Evolutionary conservation across 2,329 filamentous ascomycete genomes (phyloP), one percentile per base, ranked within the genome.

Genomic region (Graphiopsis chlorocephala): DNA sequence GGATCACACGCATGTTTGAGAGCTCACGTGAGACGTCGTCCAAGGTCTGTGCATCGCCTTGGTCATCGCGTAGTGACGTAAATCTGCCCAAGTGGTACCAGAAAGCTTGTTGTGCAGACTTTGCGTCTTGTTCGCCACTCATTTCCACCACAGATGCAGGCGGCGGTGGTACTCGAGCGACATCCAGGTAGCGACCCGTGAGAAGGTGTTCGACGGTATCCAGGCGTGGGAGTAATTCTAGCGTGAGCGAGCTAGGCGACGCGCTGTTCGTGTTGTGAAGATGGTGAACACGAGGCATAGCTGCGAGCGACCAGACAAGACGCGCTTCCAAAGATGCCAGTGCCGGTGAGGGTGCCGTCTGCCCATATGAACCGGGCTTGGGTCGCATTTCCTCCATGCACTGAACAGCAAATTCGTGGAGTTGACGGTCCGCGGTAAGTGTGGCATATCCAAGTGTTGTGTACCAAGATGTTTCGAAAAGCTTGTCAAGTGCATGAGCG

Each of bases 381-480:
- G 72, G 67, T 64, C 69, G 73, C 71, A 78, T 78, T 63, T 77
- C 72, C 17, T 78, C 74, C 28, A 93, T 82, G 69, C 93, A 88
- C 17, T 85, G 84, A 6, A 85, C 84, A 73, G 93, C 86, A 67
- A 89, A 85, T 61, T 88, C 86, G 70, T 90, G 81, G n/a, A 92
- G 79, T 29, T 80, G 78, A 29, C 82, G 78, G 73, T 90, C 83
- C 38, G 77, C 78, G 65, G 86, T 77, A 2, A 90, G 77, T 61
- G 82, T 78, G n/a, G 75, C 75, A 63, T 84, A 79, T 62, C 83
- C 85, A 68, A 82, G 82, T 42, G 78, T 79, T 28, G 81, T 86
- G 78, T 92, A 97, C 93, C 93, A 98, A 29, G 83, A 84, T 7
- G 92, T 91, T 76, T 97, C 93, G 67, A 96, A 85, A 67, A 95